Evolutionary conservation across 257 asterid species (phyloP).

Genomic region (Linderniella brevidens): DNA sequence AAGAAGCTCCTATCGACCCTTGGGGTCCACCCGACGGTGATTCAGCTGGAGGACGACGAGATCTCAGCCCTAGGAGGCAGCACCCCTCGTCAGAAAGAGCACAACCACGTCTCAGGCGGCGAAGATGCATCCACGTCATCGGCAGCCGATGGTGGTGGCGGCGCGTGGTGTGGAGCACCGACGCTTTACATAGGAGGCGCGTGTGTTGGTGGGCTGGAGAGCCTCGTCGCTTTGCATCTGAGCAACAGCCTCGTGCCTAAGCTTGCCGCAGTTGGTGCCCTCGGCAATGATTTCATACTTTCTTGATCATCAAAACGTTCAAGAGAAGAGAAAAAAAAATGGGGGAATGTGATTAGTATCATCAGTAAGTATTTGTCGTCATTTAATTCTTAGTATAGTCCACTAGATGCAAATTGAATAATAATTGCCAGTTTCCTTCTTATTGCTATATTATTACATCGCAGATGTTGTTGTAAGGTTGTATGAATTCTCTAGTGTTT

Average conservation of each 20-base stretch:
- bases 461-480: slow-evolving; percentile 9
- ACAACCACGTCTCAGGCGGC: no score
- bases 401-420: no score
- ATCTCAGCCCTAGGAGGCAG: slow-evolving; percentile 30
- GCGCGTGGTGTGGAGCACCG: slow-evolving; percentile 22
- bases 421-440: background rate
- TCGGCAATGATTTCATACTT: slow-evolving; percentile 26
- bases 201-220: slow-evolving; percentile 75
- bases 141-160: background rate
- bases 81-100: no score
- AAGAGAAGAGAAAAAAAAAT: no score
- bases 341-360: no score
- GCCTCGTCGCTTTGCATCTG: slow-evolving; percentile 65
- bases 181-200: slow-evolving; percentile 75
- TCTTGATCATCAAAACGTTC: no score
- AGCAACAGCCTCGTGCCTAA: slow-evolving; percentile 74
- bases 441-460: slow-evolving; percentile 2
- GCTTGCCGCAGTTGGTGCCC: slow-evolving; percentile 77
- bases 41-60: slow-evolving; percentile 80
- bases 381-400: no score
- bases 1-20: slow-evolving; percentile 46
- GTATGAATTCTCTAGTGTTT: no score
- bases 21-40: slow-evolving; percentile 84
- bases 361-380: no score
- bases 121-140: background rate